phyloP scores from a whole-genome alignment of 768 basidiomycete genomes.

The Mycena rosella region DNA sequence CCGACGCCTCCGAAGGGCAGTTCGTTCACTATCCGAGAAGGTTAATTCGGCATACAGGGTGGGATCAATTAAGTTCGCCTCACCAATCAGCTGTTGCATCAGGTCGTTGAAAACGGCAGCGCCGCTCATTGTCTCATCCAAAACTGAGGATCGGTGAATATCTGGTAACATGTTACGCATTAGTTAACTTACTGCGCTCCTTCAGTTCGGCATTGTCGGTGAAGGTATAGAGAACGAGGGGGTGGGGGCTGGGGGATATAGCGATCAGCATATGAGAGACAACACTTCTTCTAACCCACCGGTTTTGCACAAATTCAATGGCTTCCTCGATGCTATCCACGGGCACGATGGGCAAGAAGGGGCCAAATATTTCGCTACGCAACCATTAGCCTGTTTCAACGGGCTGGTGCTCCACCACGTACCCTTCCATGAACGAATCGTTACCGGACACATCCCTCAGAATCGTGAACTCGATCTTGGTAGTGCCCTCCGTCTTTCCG shows the following conservation, averaged over 20 bases:
- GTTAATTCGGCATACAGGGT: not conserved
- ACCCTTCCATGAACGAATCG: conserved; percentile 76
- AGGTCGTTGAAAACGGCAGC: conserved; percentile 70
- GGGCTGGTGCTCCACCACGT: conserved; percentile 29
- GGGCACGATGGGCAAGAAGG: conserved; percentile 72
- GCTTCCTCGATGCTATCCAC: conserved; percentile 70
- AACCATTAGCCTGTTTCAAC: not conserved
- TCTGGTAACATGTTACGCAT: conserved; percentile 44
- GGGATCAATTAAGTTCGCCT: conserved; percentile 23
- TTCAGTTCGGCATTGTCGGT: conserved; percentile 60
- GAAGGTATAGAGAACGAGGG: conserved; percentile 76
- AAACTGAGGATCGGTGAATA: conserved; percentile 59
- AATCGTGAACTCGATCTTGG: conserved; percentile 71
- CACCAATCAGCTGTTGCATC: conserved; percentile 65
- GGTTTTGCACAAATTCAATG: conserved; percentile 63
- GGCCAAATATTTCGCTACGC: conserved; percentile 73
- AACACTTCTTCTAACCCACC: conserved; percentile 54
- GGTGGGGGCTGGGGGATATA: conserved; percentile 58
- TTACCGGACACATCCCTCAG: conserved; percentile 64
- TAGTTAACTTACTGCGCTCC: conserved; percentile 59
- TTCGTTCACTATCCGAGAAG: conserved; percentile 39
- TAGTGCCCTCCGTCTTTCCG: conserved; percentile 53
- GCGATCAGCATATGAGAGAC: not conserved
- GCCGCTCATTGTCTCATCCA: conserved; percentile 58
- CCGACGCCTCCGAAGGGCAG: conserved; percentile 70